Evolutionary conservation across 2,329 filamentous ascomycete species (phyloP).

Genomic region (Drechslerella dactyloides): DNA sequence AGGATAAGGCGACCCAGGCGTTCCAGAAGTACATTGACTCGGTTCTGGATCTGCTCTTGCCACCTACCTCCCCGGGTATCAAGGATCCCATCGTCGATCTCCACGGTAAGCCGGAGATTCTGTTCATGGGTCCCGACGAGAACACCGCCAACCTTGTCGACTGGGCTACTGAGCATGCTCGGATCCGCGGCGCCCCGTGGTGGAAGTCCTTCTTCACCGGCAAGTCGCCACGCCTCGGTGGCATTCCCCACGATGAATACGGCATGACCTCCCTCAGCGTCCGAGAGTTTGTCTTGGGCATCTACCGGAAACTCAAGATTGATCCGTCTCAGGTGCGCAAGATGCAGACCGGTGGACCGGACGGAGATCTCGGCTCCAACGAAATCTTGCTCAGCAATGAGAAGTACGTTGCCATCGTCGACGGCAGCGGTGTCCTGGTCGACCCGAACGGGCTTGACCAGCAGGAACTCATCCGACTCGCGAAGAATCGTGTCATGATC

Average conservation of each 20-base stretch:
- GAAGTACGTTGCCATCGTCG: conserved; percentile 94
- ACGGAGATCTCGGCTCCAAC: conserved; percentile 95
- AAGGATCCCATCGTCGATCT: conserved; percentile 98
- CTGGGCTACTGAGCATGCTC: conserved; percentile 97
- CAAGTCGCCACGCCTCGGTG: conserved; percentile 93
- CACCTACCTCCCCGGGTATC: conserved; percentile 89
- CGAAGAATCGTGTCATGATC: conserved; percentile 88
- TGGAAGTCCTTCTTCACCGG: conserved; percentile 99
- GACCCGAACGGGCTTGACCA: conserved; percentile 89
- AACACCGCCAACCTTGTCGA: conserved; percentile 97
- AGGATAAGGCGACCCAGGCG: conserved; percentile 87
- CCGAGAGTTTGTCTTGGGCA: conserved; percentile 92
- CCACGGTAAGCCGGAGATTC: conserved; percentile 91
- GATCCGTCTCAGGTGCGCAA: conserved; percentile 85
- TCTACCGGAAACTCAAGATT: conserved; percentile 93
- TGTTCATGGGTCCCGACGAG: conserved; percentile 99
- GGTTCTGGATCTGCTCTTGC: conserved; percentile 91
- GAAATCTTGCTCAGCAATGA: conserved; percentile 96
- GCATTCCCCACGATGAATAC: conserved; percentile 93
- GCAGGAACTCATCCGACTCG: conserved; percentile 80
- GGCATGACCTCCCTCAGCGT: conserved; percentile 98
- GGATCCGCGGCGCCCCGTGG: conserved; percentile 85
- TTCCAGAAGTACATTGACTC: conserved; percentile 99
- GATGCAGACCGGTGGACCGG: conserved; percentile 96
- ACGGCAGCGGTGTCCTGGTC: conserved; percentile 91